These are phyloP conservation scores for Ceratobasidium sp. DNA, from an alignment of 1,284 basidiomycete genomes.

Conservation along the genomic window DNA sequence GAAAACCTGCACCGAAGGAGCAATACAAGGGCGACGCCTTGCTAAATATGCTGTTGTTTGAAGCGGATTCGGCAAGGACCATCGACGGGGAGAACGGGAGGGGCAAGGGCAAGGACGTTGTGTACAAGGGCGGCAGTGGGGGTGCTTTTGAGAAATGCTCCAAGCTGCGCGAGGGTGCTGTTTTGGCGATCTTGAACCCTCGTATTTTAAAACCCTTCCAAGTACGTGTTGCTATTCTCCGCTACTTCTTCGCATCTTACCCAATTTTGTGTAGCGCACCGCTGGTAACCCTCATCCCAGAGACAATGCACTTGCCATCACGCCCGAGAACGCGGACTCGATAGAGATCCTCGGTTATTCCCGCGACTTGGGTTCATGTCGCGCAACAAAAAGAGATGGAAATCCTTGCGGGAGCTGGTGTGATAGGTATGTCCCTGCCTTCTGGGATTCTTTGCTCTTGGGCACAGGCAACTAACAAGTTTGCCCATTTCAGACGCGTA, in stretches of 20 bases:
- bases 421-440: slow-evolving; percentile 70
- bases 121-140: slow-evolving; percentile 87
- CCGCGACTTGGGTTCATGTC: slow-evolving; percentile 85
- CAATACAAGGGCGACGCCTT: slow-evolving; percentile 75
- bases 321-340: slow-evolving; percentile 81
- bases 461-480: background rate
- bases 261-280: slow-evolving; percentile 15
- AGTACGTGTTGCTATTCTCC: slow-evolving; percentile 59
- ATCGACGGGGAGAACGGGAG: slow-evolving; percentile 58
- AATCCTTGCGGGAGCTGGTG: slow-evolving; percentile 86
- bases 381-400: slow-evolving; percentile 80
- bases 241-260: background rate
- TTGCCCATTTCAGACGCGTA: slow-evolving; percentile 56
- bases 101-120: slow-evolving; percentile 59
- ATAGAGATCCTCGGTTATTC: slow-evolving; percentile 89
- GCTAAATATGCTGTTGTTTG: slow-evolving; percentile 86
- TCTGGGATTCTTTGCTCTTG: background rate
- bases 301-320: slow-evolving; percentile 86
- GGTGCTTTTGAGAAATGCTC: slow-evolving; percentile 90
- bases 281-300: slow-evolving; percentile 74
- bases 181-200: slow-evolving; percentile 91
- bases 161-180: slow-evolving; percentile 86
- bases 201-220: slow-evolving; percentile 85
- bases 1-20: slow-evolving; percentile 36
- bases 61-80: slow-evolving; percentile 72